phyloP scores from a whole-genome alignment of 805 yeast species.

The Isabelozyma heimii region DNA sequence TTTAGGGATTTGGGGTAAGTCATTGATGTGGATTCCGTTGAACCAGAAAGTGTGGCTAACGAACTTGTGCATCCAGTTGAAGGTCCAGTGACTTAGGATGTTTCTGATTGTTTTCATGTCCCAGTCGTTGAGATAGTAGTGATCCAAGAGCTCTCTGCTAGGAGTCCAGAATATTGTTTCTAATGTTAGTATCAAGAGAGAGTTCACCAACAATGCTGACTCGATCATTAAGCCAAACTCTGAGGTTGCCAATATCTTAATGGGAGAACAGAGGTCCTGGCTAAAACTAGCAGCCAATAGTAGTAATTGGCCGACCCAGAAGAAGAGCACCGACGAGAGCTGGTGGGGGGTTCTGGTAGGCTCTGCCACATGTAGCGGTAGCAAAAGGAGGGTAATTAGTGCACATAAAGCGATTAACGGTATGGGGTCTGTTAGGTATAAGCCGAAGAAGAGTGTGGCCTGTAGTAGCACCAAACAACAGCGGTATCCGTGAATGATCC shows the following conservation, averaged over 20 bases:
- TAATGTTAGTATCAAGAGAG: background rate
- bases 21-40: conserved; percentile 7
- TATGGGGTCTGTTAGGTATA: background rate
- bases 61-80: conserved; percentile 15
- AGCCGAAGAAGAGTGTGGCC: background rate
- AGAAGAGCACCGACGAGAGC: background rate
- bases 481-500: background rate
- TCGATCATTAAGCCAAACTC: background rate
- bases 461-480: background rate
- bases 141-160: conserved; percentile 2
- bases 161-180: conserved; percentile 1
- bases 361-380: background rate
- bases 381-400: background rate
- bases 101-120: conserved; percentile 8
- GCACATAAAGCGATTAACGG: background rate
- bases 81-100: conserved; percentile 12
- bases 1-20: conserved; percentile 6
- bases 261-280: background rate
- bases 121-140: conserved; percentile 3
- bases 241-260: background rate
- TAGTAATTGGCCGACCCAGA: background rate
- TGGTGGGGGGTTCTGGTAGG: background rate
- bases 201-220: background rate
- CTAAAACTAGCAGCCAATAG: background rate
- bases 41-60: conserved; percentile 8